These are phyloP conservation scores for Piper longum DNA, from an alignment of 164 flowering plant genomes.

Conservation along the genomic window DNA sequence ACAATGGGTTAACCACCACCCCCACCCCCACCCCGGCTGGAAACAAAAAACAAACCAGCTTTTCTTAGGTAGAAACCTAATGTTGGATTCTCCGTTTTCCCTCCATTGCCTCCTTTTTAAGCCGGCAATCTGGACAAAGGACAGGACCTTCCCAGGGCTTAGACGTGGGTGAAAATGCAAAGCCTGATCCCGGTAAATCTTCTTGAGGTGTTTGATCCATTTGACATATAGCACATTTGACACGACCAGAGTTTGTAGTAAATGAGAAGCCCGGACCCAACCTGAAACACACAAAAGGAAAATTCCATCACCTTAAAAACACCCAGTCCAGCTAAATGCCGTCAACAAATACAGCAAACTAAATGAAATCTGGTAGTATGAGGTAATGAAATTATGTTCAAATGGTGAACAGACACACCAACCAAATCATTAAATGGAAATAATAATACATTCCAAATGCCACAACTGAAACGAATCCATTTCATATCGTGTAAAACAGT, in stretches of 20 bases:
- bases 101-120: slow-evolving; percentile 97
- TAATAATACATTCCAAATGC: too few species aligned
- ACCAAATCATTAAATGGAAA: too few species aligned
- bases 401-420: too few species aligned
- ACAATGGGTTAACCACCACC: not conserved
- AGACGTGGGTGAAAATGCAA: slow-evolving; percentile 50
- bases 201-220: slow-evolving; percentile 54
- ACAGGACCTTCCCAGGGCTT: slow-evolving; percentile 78
- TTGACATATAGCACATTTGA: slow-evolving; percentile 86
- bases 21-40: slow-evolving; percentile 15
- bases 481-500: too few species aligned
- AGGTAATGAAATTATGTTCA: not conserved
- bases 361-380: not conserved
- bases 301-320: not conserved
- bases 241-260: slow-evolving; percentile 43
- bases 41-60: slow-evolving; percentile 15
- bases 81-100: slow-evolving; percentile 57
- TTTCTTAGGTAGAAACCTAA: slow-evolving; percentile 16
- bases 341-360: not conserved
- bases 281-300: slow-evolving; percentile 30
- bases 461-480: too few species aligned
- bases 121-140: slow-evolving; percentile 60
- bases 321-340: not conserved
- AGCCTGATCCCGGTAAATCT: slow-evolving; percentile 41
- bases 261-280: slow-evolving; percentile 54